Evolutionary conservation across 306 rosid species (phyloP), one percentile per base, ranked within the genome.

Genomic region (Geum urbanum): DNA sequence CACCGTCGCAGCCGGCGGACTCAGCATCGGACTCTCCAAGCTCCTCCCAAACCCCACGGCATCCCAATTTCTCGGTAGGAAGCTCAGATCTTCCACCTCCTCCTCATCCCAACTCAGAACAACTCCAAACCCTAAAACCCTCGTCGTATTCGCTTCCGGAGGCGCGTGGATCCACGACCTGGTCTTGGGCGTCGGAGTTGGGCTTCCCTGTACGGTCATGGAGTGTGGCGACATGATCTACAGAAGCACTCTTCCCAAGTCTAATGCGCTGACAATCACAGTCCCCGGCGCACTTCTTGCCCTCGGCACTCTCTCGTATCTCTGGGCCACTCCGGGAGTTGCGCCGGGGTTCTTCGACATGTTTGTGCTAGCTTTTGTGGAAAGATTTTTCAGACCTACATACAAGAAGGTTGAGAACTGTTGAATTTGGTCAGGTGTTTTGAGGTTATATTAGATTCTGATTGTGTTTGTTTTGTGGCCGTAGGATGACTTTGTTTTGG

Each of bases 261-360:
- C 96, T 9, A 79, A 15, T 80, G 94, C 84, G 6, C 79, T 94
- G 66, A 94, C 92, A 0, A 15, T 94, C 50, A 94, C 97, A 32
- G 62, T 58, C 5, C 90, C 98, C 54, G 98, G 97, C 19, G 84
- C 85, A 53, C 43, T 94, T 78, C 52, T 94, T 43, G 96, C 92
- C 72, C 22, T 94, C 79, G 79, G 94, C 11, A 80, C 98, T 72
- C 78, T 90, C 2, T 94, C 97, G 62, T 94, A 94, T 76, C 94
- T 90, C 6, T 94, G 96, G 98, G 97, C 96, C 67, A 90, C 98
- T 5, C 97, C 97, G 45, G 97, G 96, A 49, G 96, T 94, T 54
- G 97, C 97, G 55, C 98, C 98, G 46, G 97, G 98, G 22, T 90
- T 88, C 85, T 94, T 87, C 83, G 97, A 90, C 81, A 90, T 90